Evolutionary conservation across 371 early-diverging fungal genomes (phyloP).

Genomic region (Mucor circinelloides): DNA sequence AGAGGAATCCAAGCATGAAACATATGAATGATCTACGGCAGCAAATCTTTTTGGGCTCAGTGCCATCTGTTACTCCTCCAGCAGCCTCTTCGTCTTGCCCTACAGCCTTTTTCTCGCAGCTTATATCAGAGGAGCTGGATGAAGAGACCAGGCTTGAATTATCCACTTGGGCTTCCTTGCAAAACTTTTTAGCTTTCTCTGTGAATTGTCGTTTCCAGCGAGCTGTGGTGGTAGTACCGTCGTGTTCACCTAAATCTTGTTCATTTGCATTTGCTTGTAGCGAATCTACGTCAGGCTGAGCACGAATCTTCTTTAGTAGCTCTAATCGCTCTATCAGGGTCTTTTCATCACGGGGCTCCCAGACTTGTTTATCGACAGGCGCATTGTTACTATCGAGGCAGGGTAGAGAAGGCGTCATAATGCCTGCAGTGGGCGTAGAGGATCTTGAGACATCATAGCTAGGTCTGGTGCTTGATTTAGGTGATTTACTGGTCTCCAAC

Average conservation of each 20-base stretch:
- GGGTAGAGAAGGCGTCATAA: constrained; percentile 15
- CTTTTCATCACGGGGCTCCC: constrained; percentile 12
- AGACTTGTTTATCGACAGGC: background rate
- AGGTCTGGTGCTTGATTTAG: background rate
- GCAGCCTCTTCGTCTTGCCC: constrained; percentile 4
- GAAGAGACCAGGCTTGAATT: background rate
- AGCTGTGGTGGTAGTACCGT: background rate
- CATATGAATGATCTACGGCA: constrained; percentile 19
- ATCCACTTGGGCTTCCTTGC: constrained; percentile 13
- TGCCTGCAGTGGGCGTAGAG: background rate
- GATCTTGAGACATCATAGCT: constrained; percentile 10
- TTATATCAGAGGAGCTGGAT: background rate
- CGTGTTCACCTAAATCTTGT: background rate
- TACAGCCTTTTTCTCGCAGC: background rate
- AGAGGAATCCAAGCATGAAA: constrained; percentile 27
- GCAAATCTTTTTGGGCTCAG: background rate
- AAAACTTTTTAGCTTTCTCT: constrained; percentile 11
- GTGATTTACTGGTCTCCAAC: background rate
- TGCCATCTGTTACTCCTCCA: constrained; percentile 1
- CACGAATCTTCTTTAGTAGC: constrained; percentile 21
- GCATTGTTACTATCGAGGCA: background rate
- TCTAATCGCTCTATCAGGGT: constrained; percentile 18
- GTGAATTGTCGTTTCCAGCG: constrained; percentile 16
- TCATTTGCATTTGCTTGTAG: background rate
- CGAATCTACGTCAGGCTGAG: background rate